A percentile compares a stretch with the other conserved stretches of the same genome.
Evolutionary conservation across 805 yeast species (phyloP).

Genomic region (Saccharomycopsis vini): DNA sequence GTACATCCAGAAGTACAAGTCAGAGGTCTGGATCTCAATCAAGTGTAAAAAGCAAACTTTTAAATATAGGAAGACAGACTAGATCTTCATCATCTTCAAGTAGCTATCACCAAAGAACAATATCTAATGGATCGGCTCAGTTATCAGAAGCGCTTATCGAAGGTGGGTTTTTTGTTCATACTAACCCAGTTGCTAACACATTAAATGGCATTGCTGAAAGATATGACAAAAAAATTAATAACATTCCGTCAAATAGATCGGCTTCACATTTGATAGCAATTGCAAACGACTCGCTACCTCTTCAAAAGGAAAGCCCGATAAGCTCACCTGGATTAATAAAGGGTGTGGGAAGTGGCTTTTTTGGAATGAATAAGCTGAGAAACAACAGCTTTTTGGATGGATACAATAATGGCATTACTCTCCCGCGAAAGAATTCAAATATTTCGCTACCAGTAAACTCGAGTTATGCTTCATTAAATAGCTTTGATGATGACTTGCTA

Average conservation of each 20-base stretch:
- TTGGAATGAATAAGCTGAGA: constrained; percentile 9
- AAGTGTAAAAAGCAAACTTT: not conserved
- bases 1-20: not conserved
- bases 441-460: constrained; percentile 58
- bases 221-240: constrained; percentile 15
- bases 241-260: not conserved
- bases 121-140: constrained; percentile 21
- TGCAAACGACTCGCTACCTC: no score
- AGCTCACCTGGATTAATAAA: constrained; percentile 5
- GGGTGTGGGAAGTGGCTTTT: constrained; percentile 5
- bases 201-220: constrained; percentile 23
- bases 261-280: constrained; percentile 20
- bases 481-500: constrained; percentile 31
- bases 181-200: constrained; percentile 23
- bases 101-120: constrained; percentile 19
- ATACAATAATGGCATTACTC: constrained; percentile 9
- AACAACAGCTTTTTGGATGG: constrained; percentile 7
- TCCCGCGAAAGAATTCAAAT: constrained; percentile 30
- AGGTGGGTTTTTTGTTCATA: constrained; percentile 26
- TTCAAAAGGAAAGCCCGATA: not conserved
- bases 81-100: no score
- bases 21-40: constrained; percentile 5
- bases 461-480: constrained; percentile 70
- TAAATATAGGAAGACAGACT: no score
- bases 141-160: constrained; percentile 24